Conservation (phyloP, 2,329 filamentous ascomycete species). For the Aspergillus awamori region DNA sequence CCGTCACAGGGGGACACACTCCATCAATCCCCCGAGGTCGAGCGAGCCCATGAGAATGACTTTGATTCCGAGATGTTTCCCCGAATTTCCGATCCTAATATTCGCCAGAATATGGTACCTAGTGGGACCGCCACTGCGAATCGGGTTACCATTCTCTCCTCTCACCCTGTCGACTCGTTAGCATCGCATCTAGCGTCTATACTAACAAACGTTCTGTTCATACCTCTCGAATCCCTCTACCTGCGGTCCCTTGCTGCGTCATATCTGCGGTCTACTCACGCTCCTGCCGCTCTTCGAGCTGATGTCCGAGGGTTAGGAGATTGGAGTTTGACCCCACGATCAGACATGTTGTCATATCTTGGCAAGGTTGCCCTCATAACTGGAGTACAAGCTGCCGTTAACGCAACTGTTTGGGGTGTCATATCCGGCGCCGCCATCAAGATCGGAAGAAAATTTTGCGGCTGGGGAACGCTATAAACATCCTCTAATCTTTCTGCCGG, state of each 20-base stretch:
- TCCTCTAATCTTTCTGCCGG: neutral
- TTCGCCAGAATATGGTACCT: slow-evolving; percentile 17
- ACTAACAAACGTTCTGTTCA: slow-evolving; percentile 41
- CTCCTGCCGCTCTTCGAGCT: slow-evolving; percentile 25
- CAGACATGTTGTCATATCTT: slow-evolving; percentile 38
- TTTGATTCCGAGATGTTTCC: slow-evolving; percentile 21
- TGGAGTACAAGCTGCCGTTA: slow-evolving; percentile 42
- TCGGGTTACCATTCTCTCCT: slow-evolving; percentile 48
- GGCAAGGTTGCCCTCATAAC: slow-evolving; percentile 41
- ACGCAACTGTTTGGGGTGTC: slow-evolving; percentile 42
- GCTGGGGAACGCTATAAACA: slow-evolving; percentile 40
- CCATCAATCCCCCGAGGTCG: slow-evolving; percentile 17
- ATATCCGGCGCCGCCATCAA: slow-evolving; percentile 41
- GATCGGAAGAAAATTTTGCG: slow-evolving; percentile 45
- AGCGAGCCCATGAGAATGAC: slow-evolving; percentile 17
- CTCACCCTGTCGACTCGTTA: slow-evolving; percentile 46
- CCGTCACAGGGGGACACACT: slow-evolving; percentile 27
- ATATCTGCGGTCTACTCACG: slow-evolving; percentile 36
- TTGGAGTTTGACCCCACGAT: slow-evolving; percentile 40
- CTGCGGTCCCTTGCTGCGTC: slow-evolving; percentile 44
- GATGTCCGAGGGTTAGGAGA: slow-evolving; percentile 36
- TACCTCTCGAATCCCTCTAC: slow-evolving; percentile 45
- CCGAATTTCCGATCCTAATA: slow-evolving; percentile 22
- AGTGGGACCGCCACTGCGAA: slow-evolving; percentile 29
- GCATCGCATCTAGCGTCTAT: slow-evolving; percentile 45